These are phyloP conservation scores for Metschnikowia colocasiae DNA, from an alignment of 805 yeast genomes.

Conservation along the genomic window DNA sequence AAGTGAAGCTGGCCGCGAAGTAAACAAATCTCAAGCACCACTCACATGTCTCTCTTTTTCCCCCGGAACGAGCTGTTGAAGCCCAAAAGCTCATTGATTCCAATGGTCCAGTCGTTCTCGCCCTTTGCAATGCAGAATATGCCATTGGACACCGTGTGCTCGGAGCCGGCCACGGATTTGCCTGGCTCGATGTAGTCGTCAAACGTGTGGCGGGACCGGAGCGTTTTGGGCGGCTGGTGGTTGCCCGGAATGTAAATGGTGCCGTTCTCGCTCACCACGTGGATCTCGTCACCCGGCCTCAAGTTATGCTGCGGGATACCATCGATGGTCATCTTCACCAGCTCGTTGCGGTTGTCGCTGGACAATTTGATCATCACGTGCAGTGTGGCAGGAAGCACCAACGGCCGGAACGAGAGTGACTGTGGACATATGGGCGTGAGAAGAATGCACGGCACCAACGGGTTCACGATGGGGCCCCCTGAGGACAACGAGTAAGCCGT, in stretches of 20 bases:
- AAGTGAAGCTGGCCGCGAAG: too few species aligned
- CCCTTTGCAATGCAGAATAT: conserved; percentile 84
- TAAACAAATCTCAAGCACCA: too few species aligned
- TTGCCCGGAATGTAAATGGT: conserved; percentile 53
- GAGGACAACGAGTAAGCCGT: conserved; percentile 88
- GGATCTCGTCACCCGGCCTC: conserved; percentile 74
- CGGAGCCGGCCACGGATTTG: conserved; percentile 5
- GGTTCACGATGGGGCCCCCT: conserved; percentile 93
- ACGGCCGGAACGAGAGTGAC: conserved; percentile 84
- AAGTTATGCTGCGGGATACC: conserved; percentile 74
- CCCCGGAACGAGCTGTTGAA: conserved; percentile 79
- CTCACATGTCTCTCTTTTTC: conserved; percentile 4
- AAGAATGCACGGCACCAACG: conserved; percentile 75
- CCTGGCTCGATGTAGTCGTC: conserved; percentile 23
- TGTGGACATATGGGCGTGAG: conserved; percentile 91
- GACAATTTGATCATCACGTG: conserved; percentile 64
- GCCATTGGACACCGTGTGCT: conserved; percentile 39
- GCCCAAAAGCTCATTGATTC: conserved; percentile 82
- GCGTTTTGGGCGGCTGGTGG: conserved; percentile 36
- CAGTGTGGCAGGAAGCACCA: conserved; percentile 74
- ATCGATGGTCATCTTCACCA: conserved; percentile 66
- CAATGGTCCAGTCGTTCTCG: conserved; percentile 88
- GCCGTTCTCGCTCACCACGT: conserved; percentile 63
- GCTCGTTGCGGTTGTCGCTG: conserved; percentile 40
- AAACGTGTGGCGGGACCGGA: conserved; percentile 16